Base-by-base conservation (phyloP, 1,284 basidiomycete genomes). In the Rhodotorula sp. region DNA sequence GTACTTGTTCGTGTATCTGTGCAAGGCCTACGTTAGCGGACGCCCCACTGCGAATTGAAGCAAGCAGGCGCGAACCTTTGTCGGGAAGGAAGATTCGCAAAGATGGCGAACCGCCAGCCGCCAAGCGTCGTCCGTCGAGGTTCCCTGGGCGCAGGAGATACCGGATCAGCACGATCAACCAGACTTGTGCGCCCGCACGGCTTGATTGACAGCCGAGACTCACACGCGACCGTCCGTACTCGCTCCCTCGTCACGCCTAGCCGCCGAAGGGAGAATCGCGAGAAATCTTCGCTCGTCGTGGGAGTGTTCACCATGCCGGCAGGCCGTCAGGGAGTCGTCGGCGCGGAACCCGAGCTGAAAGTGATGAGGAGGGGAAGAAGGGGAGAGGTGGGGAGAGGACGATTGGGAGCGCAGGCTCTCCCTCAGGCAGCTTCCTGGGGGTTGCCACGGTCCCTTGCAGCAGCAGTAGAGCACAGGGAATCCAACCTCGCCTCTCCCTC, bases 51-150 rank as follows among this genome's bases (percentile, higher is more conserved):
- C 15, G 18, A 28, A n/a, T 4, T 18, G 22, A 16, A 34, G 51
- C 20, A 18, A 24, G 16, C 2, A 15, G 13, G 40, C 6, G 31
- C 68, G 58, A 24, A 73, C 73, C 73, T 30, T 75, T 75, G 31
- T 75, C 73, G 0, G 73, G 73, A 4, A 67, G 44, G 66, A 68
- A 75, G 37, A 75, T 67, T 4, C 73, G 61, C 7, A 75, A 26
- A 10, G 61, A 51, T 60, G 72, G 71, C 13, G 54, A 46, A 0
- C 65, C 62, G 5, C 71, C 73, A 1, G 70, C 65, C 1, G 71
- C 73, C 6, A 75, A 60, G n/a, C 73, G 37, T 22, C 71, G 37
- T 0, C 73, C 73, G 51, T 75, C 73, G 18, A 62, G 59, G 56
- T 72, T 75, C 73, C 73, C 73, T 75, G 67, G 30, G 26, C 11